These are phyloP conservation scores for Tetrapisispora nanseiensis DNA, from an alignment of 805 yeast species.

Conservation along the genomic window DNA sequence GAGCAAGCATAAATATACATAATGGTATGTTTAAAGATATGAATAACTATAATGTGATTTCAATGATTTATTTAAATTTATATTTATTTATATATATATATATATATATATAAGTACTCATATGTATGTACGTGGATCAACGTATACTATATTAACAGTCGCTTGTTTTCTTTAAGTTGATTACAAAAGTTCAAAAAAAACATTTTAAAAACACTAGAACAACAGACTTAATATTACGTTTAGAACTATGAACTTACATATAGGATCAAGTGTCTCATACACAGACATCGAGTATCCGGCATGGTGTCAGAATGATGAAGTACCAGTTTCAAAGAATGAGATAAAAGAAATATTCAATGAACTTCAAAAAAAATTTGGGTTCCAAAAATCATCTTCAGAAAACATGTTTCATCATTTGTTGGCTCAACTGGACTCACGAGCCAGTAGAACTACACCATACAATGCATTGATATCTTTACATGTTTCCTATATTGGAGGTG, in stretches of 20 bases:
- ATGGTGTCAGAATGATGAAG: conserved; percentile 38
- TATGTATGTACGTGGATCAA: too few species aligned
- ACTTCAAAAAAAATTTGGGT: conserved; percentile 62
- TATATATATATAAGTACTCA: too few species aligned
- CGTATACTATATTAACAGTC: too few species aligned
- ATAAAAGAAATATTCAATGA: conserved; percentile 52
- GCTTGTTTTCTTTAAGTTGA: too few species aligned
- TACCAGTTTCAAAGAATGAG: conserved; percentile 61
- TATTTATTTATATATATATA: too few species aligned
- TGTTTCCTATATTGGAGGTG: conserved; percentile 89
- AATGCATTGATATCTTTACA: conserved; percentile 70
- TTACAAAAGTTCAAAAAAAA: too few species aligned
- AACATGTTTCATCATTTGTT: conserved; percentile 78
- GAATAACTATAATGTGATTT: too few species aligned
- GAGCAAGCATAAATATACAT: too few species aligned
- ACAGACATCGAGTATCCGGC: conserved; percentile 27
- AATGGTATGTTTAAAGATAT: too few species aligned
- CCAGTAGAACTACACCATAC: conserved; percentile 65
- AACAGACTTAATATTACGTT: too few species aligned
- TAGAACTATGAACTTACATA: not conserved
- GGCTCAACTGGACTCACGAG: conserved; percentile 75
- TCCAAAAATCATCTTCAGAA: conserved; percentile 66
- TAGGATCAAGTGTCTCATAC: conserved; percentile 6
- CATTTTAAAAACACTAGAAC: too few species aligned
- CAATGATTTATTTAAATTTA: too few species aligned